A percentile compares a stretch with the other conserved stretches of the same genome.
Conservation (phyloP, 805 yeast species). For the Candida argentea region DNA sequence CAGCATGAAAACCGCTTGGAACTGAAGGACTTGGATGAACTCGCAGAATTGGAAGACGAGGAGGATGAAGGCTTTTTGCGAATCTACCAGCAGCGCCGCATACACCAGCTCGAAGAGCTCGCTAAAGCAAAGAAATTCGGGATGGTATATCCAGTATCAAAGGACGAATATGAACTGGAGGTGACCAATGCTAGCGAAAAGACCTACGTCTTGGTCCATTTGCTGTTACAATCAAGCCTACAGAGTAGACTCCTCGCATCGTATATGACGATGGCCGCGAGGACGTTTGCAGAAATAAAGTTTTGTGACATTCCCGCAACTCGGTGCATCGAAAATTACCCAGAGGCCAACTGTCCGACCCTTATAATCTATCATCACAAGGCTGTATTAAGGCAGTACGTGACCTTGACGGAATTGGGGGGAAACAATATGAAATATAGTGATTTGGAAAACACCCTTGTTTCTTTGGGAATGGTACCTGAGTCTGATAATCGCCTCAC, state of each 20-base stretch:
- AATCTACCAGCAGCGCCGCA: constrained; percentile 63
- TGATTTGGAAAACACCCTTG: constrained; percentile 69
- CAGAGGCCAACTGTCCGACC: constrained; percentile 87
- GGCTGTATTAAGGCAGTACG: constrained; percentile 68
- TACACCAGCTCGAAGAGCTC: constrained; percentile 60
- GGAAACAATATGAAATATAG: constrained; percentile 63
- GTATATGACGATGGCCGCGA: constrained; percentile 48
- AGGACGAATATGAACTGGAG: constrained; percentile 80
- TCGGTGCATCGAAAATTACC: constrained; percentile 88
- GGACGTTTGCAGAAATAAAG: constrained; percentile 69
- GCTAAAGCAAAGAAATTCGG: constrained; percentile 60
- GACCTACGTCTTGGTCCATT: constrained; percentile 64
- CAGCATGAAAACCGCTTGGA: constrained; percentile 83
- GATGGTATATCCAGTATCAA: constrained; percentile 62
- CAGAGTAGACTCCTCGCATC: constrained; percentile 67
- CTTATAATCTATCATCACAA: constrained; percentile 70
- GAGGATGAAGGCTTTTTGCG: constrained; percentile 88
- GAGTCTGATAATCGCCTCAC: constrained; percentile 57
- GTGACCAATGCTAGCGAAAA: constrained; percentile 73
- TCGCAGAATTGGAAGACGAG: constrained; percentile 83
- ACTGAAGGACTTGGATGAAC: constrained; percentile 63
- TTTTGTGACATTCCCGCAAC: constrained; percentile 87
- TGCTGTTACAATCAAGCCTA: constrained; percentile 55
- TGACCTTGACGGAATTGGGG: constrained; percentile 74
- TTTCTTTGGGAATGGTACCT: constrained; percentile 55